Evolutionary conservation across 495 filamentous ascomycete genomes (phyloP), one percentile per base, ranked within the genome.

Genomic region (Aspergillus panamensis): DNA sequence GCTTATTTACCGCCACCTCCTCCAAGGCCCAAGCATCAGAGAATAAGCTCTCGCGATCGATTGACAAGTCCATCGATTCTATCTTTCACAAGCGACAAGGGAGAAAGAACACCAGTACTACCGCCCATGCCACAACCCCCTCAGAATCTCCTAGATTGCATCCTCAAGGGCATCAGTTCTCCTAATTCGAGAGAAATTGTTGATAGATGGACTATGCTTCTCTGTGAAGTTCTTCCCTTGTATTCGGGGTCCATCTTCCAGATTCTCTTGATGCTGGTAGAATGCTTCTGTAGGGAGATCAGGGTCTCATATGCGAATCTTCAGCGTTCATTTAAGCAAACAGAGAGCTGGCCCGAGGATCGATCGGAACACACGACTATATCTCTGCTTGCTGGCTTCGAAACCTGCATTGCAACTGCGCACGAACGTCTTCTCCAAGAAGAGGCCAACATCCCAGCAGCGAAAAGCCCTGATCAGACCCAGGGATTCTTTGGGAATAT

Each of bases 401-500:
- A 99, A 71, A 88, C 92, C 57, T 87, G 92, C 40, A 82, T 99
- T 56, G 91, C 92, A 31, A 83, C 82, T 65, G 91, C 88, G 25
- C 94, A 99, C 73, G 91, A 96, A 59, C 86, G 85, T 45, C 79
- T 97, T 8, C 71, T 91, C 29, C 73, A 78, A 39, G 89, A 95
- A 60, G 91, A 96, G 70, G 77, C 84, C 42, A 89, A 86, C 58
- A 73, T 73, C 35, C 79, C 84, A 51, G 73, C 78, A 35, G 73
- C 82, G 37, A 96, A 93, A 72, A 89, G 82, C 55, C 89, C 91
- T 37, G 91, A 96, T 61, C 89, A 92, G 65, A 79, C 86, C 13
- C 90, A 94, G 65, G 89, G 92, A 44, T 96, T 97, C 70, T 96
- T 98, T 65, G 92, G 93, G 16, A 96, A 92, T 62, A 96, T 97